A percentile compares a stretch with the other conserved stretches of the same genome.
phyloP scores from a whole-genome alignment of 78 protist genomes.

The Dictyostelium capitatum region DNA sequence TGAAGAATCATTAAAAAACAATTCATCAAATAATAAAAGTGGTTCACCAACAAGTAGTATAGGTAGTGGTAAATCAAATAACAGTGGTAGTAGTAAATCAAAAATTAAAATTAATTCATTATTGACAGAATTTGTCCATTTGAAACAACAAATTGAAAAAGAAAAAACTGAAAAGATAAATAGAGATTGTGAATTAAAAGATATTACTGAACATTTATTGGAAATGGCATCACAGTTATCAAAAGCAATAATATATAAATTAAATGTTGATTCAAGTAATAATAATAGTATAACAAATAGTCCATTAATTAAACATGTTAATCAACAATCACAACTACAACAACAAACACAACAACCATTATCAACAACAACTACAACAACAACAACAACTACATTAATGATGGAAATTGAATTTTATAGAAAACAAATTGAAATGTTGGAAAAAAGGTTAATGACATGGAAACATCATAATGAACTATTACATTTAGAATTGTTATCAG shows the following conservation, averaged over 20 bases:
- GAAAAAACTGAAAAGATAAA: constrained; percentile 52
- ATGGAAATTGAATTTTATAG: constrained; percentile 61
- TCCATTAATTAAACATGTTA: constrained; percentile 3
- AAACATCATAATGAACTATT: constrained; percentile 75
- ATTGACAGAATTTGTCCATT: constrained; percentile 32
- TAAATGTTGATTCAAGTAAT: background rate
- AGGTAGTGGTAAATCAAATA: background rate
- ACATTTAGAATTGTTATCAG: constrained; percentile 52
- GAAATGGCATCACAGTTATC: constrained; percentile 78
- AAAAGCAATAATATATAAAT: constrained; percentile 19
- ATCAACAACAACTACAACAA: background rate
- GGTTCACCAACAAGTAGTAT: background rate
- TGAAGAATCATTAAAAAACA: constrained; percentile 20
- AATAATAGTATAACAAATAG: background rate
- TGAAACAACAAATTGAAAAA: constrained; percentile 69
- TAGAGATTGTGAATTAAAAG: constrained; percentile 57
- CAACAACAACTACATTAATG: background rate
- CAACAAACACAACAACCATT: background rate
- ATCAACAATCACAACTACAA: background rate
- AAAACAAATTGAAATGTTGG: constrained; percentile 42
- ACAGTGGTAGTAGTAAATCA: background rate
- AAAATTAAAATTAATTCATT: constrained; percentile 15
- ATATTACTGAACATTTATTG: constrained; percentile 69
- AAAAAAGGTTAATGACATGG: constrained; percentile 52
- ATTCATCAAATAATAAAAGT: background rate